phyloP scores from a whole-genome alignment of 2,329 filamentous ascomycete species.

The Calonectria naviculata region DNA sequence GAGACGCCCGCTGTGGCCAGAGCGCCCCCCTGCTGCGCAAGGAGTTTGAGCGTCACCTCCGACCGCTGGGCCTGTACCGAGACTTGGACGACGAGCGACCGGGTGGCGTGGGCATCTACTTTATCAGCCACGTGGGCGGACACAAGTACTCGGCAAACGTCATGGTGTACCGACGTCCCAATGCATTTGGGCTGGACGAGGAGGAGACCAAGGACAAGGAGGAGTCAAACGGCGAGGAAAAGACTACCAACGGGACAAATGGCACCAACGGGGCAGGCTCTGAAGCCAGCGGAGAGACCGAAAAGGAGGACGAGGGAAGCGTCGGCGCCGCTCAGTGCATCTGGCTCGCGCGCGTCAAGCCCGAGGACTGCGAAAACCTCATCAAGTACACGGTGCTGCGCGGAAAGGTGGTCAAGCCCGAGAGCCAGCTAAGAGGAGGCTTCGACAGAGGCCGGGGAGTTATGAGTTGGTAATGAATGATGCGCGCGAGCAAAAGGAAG shows the following conservation, averaged over 20 bases:
- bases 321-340: conserved; percentile 86
- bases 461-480: conserved; percentile 82
- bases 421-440: conserved; percentile 85
- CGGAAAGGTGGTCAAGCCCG: conserved; percentile 94
- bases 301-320: conserved; percentile 37
- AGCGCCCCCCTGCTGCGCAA: conserved; percentile 88
- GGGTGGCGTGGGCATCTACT: conserved; percentile 94
- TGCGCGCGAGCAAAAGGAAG: too few relatives aligned
- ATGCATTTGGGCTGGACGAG: conserved; percentile 66
- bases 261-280: conserved; percentile 41
- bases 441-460: conserved; percentile 86
- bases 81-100: conserved; percentile 90
- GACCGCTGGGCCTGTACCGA: conserved; percentile 84
- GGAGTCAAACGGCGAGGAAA: conserved; percentile 1
- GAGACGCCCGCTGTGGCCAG: conserved; percentile 94
- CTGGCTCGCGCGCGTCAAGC: conserved; percentile 86
- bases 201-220: conserved; percentile 43
- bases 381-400: conserved; percentile 89
- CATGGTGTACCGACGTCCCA: conserved; percentile 82
- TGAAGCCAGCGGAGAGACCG: conserved; percentile 36
- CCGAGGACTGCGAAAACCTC: conserved; percentile 94
- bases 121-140: conserved; percentile 94
- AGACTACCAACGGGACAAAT: conserved; percentile 9
- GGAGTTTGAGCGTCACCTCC: conserved; percentile 90
- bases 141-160: conserved; percentile 98